Percentiles rank a stretch among this genome's conserved stretches.
These are phyloP conservation scores for Emydomyces testavorans DNA, from an alignment of 2,329 filamentous ascomycete species.

Conservation along the genomic window DNA sequence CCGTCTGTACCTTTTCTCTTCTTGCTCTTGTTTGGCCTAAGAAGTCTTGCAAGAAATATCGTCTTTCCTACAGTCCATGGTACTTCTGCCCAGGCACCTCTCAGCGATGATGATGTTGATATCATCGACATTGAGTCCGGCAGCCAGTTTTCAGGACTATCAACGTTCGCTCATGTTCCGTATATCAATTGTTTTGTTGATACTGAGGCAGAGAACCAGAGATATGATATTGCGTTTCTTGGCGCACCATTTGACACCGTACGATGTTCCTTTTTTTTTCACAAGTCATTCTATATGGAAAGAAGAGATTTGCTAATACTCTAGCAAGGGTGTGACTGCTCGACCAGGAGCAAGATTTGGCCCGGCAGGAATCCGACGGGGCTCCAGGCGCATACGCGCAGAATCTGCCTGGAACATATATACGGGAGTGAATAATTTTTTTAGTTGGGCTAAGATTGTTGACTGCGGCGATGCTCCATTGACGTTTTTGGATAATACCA, in stretches of 20 bases:
- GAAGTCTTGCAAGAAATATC: slow-evolving; percentile 5
- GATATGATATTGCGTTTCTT: slow-evolving; percentile 60
- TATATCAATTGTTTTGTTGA: slow-evolving; percentile 57
- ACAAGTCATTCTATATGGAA: slow-evolving; percentile 23
- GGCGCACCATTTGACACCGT: slow-evolving; percentile 63
- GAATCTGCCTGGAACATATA: slow-evolving; percentile 74
- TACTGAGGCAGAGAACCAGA: slow-evolving; percentile 38
- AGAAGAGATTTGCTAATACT: slow-evolving; percentile 18
- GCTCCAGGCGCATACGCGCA: slow-evolving; percentile 65
- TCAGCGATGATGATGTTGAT: slow-evolving; percentile 17
- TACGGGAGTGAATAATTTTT: slow-evolving; percentile 70
- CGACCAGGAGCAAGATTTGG: slow-evolving; percentile 67
- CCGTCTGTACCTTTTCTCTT: not conserved
- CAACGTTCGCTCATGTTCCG: slow-evolving; percentile 60
- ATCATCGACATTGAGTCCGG: slow-evolving; percentile 34
- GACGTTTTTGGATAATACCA: slow-evolving; percentile 71
- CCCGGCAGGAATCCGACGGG: slow-evolving; percentile 72
- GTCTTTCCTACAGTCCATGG: slow-evolving; percentile 9
- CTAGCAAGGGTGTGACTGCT: slow-evolving; percentile 46
- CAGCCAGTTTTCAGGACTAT: slow-evolving; percentile 57
- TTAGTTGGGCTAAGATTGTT: slow-evolving; percentile 62
- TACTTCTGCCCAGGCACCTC: not conserved
- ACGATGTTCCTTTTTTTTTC: not conserved
- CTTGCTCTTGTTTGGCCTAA: not conserved
- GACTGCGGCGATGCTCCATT: slow-evolving; percentile 88